Evolutionary conservation across 108 stramenopile species (phyloP).

Genomic region (Aurantiochytrium sp.): DNA sequence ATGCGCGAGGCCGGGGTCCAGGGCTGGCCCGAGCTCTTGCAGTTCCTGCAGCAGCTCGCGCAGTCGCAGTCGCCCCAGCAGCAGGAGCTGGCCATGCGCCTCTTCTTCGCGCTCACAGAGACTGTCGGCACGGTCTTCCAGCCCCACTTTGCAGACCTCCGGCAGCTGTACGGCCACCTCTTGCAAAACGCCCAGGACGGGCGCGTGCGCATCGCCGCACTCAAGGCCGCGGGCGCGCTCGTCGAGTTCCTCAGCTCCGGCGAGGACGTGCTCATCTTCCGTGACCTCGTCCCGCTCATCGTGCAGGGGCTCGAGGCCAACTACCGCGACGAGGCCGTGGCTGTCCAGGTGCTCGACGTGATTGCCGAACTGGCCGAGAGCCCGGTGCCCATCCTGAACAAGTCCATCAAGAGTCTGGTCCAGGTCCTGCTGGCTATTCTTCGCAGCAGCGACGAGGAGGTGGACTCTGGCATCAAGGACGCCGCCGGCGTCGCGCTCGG

Average conservation of each 20-base stretch:
- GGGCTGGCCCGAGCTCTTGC: slow-evolving; percentile 15
- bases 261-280: background rate
- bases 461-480: background rate
- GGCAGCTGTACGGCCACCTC: background rate
- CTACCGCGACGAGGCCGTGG: background rate
- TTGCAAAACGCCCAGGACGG: background rate
- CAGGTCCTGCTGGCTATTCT: background rate
- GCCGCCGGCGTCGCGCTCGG: background rate
- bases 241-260: background rate
- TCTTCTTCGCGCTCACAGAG: slow-evolving; percentile 17
- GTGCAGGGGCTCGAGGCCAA: background rate
- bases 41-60: background rate
- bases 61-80: background rate
- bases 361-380: background rate
- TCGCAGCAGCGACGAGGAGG: background rate
- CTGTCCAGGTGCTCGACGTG: background rate
- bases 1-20: background rate
- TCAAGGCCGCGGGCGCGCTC: background rate
- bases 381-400: slow-evolving; percentile 1
- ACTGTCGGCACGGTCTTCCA: slow-evolving; percentile 13
- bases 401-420: background rate
- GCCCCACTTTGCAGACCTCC: slow-evolving; percentile 2
- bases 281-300: background rate
- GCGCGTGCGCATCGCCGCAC: background rate
- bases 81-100: background rate